phyloP scores from a whole-genome alignment of 164 flowering plant genomes.

The Amborella trichopoda region DNA sequence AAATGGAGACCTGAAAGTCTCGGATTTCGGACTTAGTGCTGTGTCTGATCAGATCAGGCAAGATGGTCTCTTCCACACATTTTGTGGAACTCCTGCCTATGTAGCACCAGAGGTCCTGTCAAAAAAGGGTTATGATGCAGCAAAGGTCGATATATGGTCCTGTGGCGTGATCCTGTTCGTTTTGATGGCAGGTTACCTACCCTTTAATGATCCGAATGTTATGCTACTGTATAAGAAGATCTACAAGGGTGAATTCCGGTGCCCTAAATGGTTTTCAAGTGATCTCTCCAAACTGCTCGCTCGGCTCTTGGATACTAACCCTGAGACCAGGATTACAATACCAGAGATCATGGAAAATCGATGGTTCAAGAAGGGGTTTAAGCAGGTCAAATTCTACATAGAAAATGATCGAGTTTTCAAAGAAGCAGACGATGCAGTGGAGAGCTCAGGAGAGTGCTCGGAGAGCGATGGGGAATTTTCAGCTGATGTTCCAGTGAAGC shows the following conservation, averaged over 20 bases:
- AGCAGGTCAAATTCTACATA: constrained; percentile 14
- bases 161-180: constrained; percentile 25
- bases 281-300: constrained; percentile 11
- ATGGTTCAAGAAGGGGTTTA: constrained; percentile 24
- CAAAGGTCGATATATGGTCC: constrained; percentile 30
- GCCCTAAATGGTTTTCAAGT: constrained; percentile 25
- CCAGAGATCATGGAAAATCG: constrained; percentile 18
- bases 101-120: constrained; percentile 26
- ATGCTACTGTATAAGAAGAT: constrained; percentile 31
- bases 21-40: constrained; percentile 27
- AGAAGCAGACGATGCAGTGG: constrained; percentile 4
- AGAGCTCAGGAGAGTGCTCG: background rate
- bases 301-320: constrained; percentile 19
- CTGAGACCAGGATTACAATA: constrained; percentile 14
- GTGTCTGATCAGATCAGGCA: constrained; percentile 29
- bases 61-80: constrained; percentile 30
- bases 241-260: constrained; percentile 27
- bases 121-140: constrained; percentile 25
- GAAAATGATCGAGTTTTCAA: constrained; percentile 14
- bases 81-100: constrained; percentile 24
- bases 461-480: background rate
- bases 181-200: constrained; percentile 30
- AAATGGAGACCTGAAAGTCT: constrained; percentile 23
- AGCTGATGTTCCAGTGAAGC: background rate
- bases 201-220: constrained; percentile 27